Conservation (phyloP, 306 rosid genomes). For the Bauhinia variegata region DNA sequence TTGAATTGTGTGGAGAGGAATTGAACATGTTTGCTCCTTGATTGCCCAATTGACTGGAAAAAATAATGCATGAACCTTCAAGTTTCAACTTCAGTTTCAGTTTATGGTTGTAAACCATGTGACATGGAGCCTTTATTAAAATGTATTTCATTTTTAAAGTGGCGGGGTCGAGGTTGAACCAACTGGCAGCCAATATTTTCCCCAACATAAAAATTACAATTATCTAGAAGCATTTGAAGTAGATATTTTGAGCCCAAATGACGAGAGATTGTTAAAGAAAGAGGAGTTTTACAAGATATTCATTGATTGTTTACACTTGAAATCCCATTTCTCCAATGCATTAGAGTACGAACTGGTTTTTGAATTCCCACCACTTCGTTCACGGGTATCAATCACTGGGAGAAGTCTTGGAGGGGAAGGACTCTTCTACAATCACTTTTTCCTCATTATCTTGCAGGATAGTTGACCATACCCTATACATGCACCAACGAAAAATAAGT, state of each 20-base stretch:
- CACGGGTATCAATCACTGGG: conserved; percentile 41
- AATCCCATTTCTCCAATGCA: conserved; percentile 56
- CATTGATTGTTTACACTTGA: conserved; percentile 75
- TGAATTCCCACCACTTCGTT: conserved; percentile 24
- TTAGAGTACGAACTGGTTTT: conserved; percentile 43
- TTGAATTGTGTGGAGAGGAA: too few species aligned
- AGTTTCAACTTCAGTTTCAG: neutral
- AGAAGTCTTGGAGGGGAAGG: conserved; percentile 58
- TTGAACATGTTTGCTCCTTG: too few species aligned
- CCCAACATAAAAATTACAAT: neutral
- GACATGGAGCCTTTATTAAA: conserved; percentile 3
- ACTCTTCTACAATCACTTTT: conserved; percentile 57
- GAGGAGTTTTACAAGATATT: conserved; percentile 61
- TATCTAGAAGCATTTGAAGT: conserved; percentile 1
- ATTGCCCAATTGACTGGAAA: too few species aligned
- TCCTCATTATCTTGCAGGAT: conserved; percentile 69
- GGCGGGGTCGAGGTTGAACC: neutral
- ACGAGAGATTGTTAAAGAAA: neutral
- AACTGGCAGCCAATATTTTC: neutral
- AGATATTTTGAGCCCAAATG: neutral
- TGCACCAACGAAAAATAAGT: neutral
- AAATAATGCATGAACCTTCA: too few species aligned
- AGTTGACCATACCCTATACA: conserved; percentile 62
- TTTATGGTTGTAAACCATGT: neutral
- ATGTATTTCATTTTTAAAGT: neutral